A percentile compares a stretch with the other conserved stretches of the same genome.
Evolutionary conservation across 1,284 basidiomycete species (phyloP).

Genomic region (Vanrija sp.): DNA sequence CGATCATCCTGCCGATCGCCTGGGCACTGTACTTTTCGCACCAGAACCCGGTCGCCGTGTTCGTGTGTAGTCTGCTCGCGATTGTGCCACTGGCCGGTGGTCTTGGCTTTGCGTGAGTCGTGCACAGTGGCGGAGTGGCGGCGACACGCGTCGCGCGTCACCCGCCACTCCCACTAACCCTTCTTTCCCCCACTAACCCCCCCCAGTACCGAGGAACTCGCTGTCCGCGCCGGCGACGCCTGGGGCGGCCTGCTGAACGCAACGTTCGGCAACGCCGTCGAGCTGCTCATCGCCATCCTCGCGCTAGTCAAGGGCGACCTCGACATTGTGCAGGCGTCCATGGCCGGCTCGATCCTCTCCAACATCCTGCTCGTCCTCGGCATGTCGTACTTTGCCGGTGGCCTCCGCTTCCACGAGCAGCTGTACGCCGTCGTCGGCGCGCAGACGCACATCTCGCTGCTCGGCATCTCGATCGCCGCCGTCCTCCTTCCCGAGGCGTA

Average conservation of each 20-base stretch:
- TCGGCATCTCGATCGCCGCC: conserved; percentile 66
- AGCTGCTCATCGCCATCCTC: conserved; percentile 63
- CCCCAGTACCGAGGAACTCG: conserved; percentile 50
- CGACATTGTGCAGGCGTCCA: conserved; percentile 69
- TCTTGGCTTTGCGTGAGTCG: conserved; percentile 48
- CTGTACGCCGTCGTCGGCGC: conserved; percentile 64
- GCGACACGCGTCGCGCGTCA: background rate
- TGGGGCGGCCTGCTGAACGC: conserved; percentile 52
- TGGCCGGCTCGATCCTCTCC: conserved; percentile 61
- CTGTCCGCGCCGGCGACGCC: conserved; percentile 50
- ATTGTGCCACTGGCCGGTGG: conserved; percentile 52
- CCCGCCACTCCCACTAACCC: background rate
- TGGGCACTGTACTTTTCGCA: conserved; percentile 67
- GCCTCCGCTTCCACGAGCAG: conserved; percentile 61
- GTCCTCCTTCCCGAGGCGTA: conserved; percentile 71
- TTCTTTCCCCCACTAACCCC: background rate
- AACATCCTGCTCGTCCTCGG: conserved; percentile 74
- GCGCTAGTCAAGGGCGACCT: conserved; percentile 76
- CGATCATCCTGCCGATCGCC: conserved; percentile 57
- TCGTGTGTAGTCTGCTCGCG: conserved; percentile 63
- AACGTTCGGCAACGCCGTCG: conserved; percentile 52
- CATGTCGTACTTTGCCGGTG: conserved; percentile 58
- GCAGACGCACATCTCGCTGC: conserved; percentile 73
- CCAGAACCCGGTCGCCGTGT: conserved; percentile 59
- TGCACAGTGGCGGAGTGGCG: background rate